Evolutionary conservation across 2,329 filamentous ascomycete genomes (phyloP).

Genomic region (Penicillium glabrum): DNA sequence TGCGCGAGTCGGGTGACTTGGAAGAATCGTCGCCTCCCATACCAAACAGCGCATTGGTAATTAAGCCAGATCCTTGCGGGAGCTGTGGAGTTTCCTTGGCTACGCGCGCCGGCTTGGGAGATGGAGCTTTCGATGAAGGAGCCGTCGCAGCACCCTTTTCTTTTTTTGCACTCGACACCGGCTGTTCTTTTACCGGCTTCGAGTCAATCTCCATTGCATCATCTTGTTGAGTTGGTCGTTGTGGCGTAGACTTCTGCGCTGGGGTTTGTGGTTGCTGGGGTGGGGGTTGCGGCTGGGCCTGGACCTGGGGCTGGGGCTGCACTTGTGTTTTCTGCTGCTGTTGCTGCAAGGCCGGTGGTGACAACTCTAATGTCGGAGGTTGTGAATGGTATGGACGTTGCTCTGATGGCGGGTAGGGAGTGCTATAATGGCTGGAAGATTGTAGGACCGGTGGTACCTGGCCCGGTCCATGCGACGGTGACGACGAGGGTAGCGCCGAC

Average conservation of each 20-base stretch:
- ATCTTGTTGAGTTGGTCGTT: conserved; percentile 11
- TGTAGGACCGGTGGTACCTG: conserved; percentile 17
- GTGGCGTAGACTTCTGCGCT: conserved; percentile 16
- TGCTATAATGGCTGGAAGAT: conserved; percentile 13
- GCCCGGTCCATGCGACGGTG: conserved; percentile 21
- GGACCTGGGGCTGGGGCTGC: not conserved
- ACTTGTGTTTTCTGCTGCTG: conserved; percentile 22
- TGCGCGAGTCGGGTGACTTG: conserved; percentile 42
- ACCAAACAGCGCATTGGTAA: conserved; percentile 62
- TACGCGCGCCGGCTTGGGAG: conserved; percentile 55
- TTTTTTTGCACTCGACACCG: conserved; percentile 36
- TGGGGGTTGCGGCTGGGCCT: conserved; percentile 13
- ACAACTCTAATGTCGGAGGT: conserved; percentile 20
- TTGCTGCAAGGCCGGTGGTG: conserved; percentile 15
- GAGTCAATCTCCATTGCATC: conserved; percentile 37
- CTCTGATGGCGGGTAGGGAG: conserved; percentile 22
- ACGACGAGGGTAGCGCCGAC: conserved; percentile 23
- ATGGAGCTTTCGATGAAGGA: conserved; percentile 52
- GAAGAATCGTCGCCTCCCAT: conserved; percentile 43
- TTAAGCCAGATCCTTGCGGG: conserved; percentile 62
- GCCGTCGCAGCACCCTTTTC: conserved; percentile 48
- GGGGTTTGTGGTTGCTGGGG: conserved; percentile 9
- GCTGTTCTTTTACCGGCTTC: conserved; percentile 28
- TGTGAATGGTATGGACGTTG: conserved; percentile 27
- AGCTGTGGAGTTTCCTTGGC: conserved; percentile 58